Percentiles rank a stretch among this genome's conserved stretches.
phyloP scores from a whole-genome alignment of 257 asterid genomes.

The Penstemon newberryi region DNA sequence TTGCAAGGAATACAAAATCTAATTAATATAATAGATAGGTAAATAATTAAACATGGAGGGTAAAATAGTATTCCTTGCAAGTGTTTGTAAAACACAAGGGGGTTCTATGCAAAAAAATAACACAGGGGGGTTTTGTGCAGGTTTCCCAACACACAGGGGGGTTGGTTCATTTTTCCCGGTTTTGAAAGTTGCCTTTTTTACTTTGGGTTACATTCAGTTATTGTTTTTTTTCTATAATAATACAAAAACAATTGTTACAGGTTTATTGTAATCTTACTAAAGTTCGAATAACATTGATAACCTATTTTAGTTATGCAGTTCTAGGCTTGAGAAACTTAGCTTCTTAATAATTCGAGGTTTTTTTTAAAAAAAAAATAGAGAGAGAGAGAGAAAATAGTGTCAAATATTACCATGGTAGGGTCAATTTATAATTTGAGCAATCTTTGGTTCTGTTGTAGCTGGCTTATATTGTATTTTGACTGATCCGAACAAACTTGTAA shows the following conservation, averaged over 20 bases:
- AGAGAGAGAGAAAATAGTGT: background rate
- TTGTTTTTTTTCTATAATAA: too few species aligned
- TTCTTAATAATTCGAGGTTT: background rate
- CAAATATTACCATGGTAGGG: slow-evolving; percentile 2
- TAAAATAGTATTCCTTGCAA: too few species aligned
- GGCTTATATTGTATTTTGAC: background rate
- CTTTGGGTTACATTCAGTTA: slow-evolving; percentile 5
- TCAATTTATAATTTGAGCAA: background rate
- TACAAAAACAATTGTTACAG: background rate
- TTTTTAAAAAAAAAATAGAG: background rate
- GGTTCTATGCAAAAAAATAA: too few species aligned
- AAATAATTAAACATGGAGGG: too few species aligned
- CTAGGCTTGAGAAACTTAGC: slow-evolving; percentile 20
- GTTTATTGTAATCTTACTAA: slow-evolving; percentile 2
- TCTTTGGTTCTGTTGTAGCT: slow-evolving; percentile 1
- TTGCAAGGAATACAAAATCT: too few species aligned
- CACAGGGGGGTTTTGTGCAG: too few species aligned
- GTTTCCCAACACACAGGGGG: too few species aligned
- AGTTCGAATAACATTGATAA: slow-evolving; percentile 17
- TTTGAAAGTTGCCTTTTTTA: background rate
- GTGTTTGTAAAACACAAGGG: too few species aligned
- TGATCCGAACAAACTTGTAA: slow-evolving; percentile 17
- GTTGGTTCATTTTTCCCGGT: background rate
- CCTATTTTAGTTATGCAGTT: background rate
- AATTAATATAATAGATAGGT: too few species aligned